Conservation (phyloP, 306 rosid genomes). For the Chamaecrista fasciculata region DNA sequence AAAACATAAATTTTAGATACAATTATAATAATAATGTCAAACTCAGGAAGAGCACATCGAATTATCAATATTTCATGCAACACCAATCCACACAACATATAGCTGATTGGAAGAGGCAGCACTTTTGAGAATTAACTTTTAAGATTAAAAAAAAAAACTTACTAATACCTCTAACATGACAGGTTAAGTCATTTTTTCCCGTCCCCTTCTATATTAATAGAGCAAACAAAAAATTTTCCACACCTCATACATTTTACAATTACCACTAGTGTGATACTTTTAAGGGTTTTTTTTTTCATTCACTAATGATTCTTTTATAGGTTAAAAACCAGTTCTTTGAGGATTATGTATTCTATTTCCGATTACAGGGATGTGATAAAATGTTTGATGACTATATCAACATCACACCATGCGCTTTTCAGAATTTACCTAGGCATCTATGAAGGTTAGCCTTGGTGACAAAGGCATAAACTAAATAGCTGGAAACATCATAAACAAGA, state of each 20-base stretch:
- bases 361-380: not conserved
- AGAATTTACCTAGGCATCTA: not conserved
- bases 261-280: constrained; percentile 8
- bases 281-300: not conserved
- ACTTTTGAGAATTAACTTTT: constrained; percentile 4
- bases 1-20: constrained; percentile 10
- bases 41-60: constrained; percentile 18
- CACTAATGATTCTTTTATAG: not conserved
- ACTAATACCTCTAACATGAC: constrained; percentile 16
- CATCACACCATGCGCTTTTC: constrained; percentile 25
- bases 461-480: not conserved
- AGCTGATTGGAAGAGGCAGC: constrained; percentile 5
- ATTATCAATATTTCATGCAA: constrained; percentile 14
- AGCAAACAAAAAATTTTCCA: constrained; percentile 11
- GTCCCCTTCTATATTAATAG: not conserved
- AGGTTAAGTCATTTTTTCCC: constrained; percentile 20
- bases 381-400: not conserved
- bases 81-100: constrained; percentile 23
- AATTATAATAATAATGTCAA: constrained; percentile 1
- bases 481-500: not conserved
- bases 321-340: not conserved
- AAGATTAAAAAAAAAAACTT: constrained; percentile 6
- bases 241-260: not conserved
- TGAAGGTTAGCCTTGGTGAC: not conserved
- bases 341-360: not conserved